Conservation (phyloP, 345 rosid genomes). For the Syzygium grande region DNA sequence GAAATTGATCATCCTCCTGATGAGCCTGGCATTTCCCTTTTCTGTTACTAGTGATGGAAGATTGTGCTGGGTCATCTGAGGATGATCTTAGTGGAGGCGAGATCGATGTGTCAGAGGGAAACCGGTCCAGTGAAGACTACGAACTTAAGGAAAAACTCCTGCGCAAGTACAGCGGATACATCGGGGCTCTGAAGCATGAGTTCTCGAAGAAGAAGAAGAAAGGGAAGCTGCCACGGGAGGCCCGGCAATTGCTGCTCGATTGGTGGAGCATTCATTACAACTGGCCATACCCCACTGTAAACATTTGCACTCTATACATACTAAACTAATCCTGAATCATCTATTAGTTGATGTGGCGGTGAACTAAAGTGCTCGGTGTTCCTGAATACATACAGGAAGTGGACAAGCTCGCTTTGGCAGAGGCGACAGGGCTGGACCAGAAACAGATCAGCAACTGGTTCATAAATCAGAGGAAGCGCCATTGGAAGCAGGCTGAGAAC, state of each 20-base stretch:
- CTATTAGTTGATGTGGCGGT: not conserved
- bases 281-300: constrained; percentile 64
- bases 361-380: not conserved
- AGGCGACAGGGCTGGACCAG: constrained; percentile 44
- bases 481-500: constrained; percentile 51
- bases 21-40: not conserved
- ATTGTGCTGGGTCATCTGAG: constrained; percentile 25
- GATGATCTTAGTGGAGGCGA: constrained; percentile 30
- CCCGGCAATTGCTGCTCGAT: constrained; percentile 30
- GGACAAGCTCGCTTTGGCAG: constrained; percentile 40
- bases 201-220: constrained; percentile 50
- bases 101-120: constrained; percentile 7
- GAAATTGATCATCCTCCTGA: not conserved
- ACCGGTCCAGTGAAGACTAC: constrained; percentile 13
- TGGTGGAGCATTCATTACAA: constrained; percentile 51
- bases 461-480: constrained; percentile 55
- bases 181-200: constrained; percentile 35
- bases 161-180: constrained; percentile 32
- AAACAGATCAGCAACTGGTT: constrained; percentile 64
- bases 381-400: constrained; percentile 22
- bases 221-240: constrained; percentile 46
- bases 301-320: not conserved
- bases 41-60: constrained; percentile 6
- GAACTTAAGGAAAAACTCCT: constrained; percentile 37
- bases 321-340: not conserved